phyloP scores from a whole-genome alignment of 1,284 basidiomycete genomes.

The Cryptococcus floricola region DNA sequence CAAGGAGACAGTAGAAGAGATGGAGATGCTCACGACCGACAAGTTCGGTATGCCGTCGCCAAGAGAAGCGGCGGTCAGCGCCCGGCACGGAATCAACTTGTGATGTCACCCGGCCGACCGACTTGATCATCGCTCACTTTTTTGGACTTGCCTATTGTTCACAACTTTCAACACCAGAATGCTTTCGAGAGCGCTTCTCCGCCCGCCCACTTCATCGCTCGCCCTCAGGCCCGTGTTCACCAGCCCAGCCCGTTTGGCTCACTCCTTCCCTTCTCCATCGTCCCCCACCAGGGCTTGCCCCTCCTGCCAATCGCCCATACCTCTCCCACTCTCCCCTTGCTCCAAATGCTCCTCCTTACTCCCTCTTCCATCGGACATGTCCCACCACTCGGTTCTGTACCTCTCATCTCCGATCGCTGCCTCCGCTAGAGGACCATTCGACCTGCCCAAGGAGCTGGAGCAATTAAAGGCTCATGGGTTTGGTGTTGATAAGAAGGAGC shows the following conservation, averaged over 20 bases:
- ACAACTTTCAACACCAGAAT: too few relatives aligned
- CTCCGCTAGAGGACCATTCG: conserved; percentile 11
- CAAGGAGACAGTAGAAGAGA: neutral
- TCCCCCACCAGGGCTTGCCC: conserved; percentile 31
- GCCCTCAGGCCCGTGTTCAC: neutral
- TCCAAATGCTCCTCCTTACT: conserved; percentile 34
- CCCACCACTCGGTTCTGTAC: conserved; percentile 40
- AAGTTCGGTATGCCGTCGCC: neutral
- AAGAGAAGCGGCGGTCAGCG: neutral
- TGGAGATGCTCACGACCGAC: neutral
- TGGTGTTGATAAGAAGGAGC: conserved; percentile 33
- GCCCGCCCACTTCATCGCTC: too few relatives aligned
- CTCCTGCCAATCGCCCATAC: conserved; percentile 24
- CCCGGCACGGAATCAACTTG: neutral
- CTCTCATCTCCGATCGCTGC: conserved; percentile 25
- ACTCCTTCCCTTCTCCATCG: neutral
- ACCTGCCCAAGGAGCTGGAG: conserved; percentile 30
- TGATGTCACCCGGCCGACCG: neutral
- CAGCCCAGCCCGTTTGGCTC: neutral
- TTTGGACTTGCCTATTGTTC: too few relatives aligned
- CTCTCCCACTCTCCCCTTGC: conserved; percentile 40
- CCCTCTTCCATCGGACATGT: conserved; percentile 36
- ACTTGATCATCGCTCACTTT: too few relatives aligned
- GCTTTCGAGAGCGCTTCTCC: too few relatives aligned
- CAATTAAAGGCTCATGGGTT: conserved; percentile 36